These are phyloP conservation scores for Psilocybe sp. DNA, from an alignment of 768 basidiomycete genomes.

Conservation along the genomic window DNA sequence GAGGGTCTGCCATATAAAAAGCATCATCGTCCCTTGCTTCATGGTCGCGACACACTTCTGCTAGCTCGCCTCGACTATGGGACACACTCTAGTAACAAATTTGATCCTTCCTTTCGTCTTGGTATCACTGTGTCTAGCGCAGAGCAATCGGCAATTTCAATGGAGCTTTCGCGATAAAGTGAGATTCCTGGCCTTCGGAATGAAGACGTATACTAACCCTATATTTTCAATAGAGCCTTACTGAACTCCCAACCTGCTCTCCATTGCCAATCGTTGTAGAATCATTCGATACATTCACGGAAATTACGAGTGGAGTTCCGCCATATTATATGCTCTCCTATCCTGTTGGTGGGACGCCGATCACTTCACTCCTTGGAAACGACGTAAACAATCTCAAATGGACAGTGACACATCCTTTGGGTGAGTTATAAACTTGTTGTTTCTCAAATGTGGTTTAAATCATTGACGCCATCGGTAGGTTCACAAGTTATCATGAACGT, in stretches of 20 bases:
- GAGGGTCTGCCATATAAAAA: no score
- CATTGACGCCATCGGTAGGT: constrained; percentile 25
- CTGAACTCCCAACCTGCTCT: constrained; percentile 20
- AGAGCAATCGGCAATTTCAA: no score
- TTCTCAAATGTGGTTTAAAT: neutral
- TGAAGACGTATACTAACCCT: neutral
- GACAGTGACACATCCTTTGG: constrained; percentile 34
- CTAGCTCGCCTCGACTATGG: no score
- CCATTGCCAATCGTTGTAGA: constrained; percentile 19
- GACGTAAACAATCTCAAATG: constrained; percentile 31
- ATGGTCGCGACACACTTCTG: no score
- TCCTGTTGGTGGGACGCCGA: constrained; percentile 31
- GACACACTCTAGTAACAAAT: no score
- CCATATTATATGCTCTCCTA: constrained; percentile 44
- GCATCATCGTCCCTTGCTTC: no score
- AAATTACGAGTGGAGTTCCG: constrained; percentile 19
- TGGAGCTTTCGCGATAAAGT: no score
- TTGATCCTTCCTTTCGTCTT: no score
- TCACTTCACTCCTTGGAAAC: constrained; percentile 31
- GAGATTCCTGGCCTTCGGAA: neutral
- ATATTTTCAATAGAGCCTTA: neutral
- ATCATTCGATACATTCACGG: constrained; percentile 12
- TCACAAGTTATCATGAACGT: constrained; percentile 39
- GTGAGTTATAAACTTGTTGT: constrained; percentile 22
- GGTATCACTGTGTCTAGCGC: no score